These are phyloP conservation scores for Cladosporium colombiae DNA, from an alignment of 2,329 filamentous ascomycete genomes.

Conservation along the genomic window DNA sequence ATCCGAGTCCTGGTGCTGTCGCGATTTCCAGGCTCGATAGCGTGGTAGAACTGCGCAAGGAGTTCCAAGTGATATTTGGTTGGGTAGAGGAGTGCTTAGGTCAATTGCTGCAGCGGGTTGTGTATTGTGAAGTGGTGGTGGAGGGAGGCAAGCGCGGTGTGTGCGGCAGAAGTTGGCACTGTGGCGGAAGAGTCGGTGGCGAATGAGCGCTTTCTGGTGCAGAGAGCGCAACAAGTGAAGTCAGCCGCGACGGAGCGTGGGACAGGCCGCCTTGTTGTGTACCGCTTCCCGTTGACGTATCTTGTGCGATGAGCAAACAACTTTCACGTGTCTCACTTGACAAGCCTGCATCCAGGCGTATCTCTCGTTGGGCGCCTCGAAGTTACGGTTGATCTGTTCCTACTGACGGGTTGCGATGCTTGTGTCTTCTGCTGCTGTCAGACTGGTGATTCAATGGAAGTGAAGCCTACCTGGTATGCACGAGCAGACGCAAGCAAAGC, in stretches of 20 bases:
- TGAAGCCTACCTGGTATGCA: neutral
- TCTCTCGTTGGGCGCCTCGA: neutral
- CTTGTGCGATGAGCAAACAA: constrained; percentile 13
- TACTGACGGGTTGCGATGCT: neutral
- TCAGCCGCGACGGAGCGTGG: neutral
- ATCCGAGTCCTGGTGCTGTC: neutral
- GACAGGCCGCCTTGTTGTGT: neutral
- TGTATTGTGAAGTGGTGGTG: neutral
- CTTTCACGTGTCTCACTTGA: constrained; percentile 5
- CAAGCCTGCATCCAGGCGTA: neutral
- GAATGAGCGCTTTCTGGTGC: neutral
- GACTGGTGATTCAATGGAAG: neutral
- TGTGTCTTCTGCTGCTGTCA: neutral
- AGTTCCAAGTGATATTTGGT: neutral
- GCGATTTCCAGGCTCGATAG: neutral
- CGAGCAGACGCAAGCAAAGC: neutral
- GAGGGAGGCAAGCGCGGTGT: constrained; percentile 6
- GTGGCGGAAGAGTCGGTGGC: neutral
- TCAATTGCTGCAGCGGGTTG: neutral
- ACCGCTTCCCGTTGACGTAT: constrained; percentile 2
- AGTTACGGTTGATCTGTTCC: neutral
- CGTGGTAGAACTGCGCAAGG: neutral
- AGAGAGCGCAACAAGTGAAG: neutral
- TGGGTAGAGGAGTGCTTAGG: neutral
- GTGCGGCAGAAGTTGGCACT: neutral